Percentiles rank a stretch among this genome's conserved stretches.
These are phyloP conservation scores for Aureobasidium namibiae DNA, from an alignment of 2,329 filamentous ascomycete genomes.

Conservation along the genomic window DNA sequence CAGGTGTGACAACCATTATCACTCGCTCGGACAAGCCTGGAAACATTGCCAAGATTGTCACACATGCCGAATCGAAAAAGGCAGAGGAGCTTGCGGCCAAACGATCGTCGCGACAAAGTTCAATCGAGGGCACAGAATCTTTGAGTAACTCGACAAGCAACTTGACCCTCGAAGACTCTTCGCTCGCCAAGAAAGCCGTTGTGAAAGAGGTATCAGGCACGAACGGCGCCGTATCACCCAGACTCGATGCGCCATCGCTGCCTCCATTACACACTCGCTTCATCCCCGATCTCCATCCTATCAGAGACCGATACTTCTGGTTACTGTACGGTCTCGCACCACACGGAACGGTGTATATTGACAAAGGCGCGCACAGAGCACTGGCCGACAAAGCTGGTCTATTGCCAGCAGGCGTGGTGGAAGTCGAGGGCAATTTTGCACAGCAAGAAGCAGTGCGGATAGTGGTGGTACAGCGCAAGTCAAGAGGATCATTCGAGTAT, in stretches of 20 bases:
- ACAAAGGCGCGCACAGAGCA: conserved; percentile 76
- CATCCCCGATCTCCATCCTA: conserved; percentile 72
- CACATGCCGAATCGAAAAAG: conserved; percentile 62
- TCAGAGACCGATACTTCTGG: conserved; percentile 95
- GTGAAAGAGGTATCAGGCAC: conserved; percentile 13
- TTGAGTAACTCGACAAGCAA: conserved; percentile 18
- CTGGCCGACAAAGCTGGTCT: conserved; percentile 77
- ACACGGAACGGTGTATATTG: conserved; percentile 87
- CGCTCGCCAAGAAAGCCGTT: conserved; percentile 18
- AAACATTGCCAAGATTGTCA: conserved; percentile 81
- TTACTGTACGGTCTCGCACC: conserved; percentile 84
- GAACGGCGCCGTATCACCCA: conserved; percentile 22
- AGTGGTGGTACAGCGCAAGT: conserved; percentile 61
- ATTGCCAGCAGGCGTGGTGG: conserved; percentile 82
- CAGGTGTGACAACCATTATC: conserved; percentile 92
- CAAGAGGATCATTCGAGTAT: conserved; percentile 21
- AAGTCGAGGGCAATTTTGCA: conserved; percentile 78
- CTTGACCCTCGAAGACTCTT: background rate
- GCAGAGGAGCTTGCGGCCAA: conserved; percentile 20
- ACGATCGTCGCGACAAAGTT: background rate
- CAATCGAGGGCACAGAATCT: background rate
- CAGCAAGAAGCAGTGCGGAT: conserved; percentile 89
- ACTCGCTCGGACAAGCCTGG: conserved; percentile 88
- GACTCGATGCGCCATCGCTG: conserved; percentile 24
- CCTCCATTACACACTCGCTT: conserved; percentile 82